phyloP scores from a whole-genome alignment of 768 basidiomycete species.

The Vararia minispora region DNA sequence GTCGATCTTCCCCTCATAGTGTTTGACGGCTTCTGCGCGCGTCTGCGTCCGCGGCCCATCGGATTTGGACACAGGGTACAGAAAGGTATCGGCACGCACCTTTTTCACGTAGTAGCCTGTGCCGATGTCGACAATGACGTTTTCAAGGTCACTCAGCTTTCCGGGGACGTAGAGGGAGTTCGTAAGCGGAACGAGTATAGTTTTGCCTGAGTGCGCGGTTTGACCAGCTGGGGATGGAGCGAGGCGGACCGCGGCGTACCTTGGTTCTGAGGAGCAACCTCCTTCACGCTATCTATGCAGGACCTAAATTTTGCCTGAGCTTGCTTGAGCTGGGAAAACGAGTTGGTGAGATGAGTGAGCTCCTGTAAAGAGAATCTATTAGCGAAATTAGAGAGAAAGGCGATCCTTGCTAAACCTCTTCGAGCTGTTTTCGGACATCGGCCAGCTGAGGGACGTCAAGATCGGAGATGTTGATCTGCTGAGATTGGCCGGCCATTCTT shows the following conservation, averaged over 20 bases:
- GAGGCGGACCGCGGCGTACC: constrained; percentile 23
- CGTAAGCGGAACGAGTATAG: constrained; percentile 84
- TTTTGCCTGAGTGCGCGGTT: constrained; percentile 47
- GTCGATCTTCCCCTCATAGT: constrained; percentile 74
- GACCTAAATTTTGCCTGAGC: constrained; percentile 88
- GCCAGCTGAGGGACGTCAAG: constrained; percentile 78
- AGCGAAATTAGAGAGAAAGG: constrained; percentile 3
- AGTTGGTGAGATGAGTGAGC: constrained; percentile 81
- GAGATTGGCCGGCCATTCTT: constrained; percentile 33
- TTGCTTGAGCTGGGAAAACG: constrained; percentile 85
- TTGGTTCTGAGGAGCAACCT: constrained; percentile 63
- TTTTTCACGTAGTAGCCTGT: constrained; percentile 97
- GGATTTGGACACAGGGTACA: neutral
- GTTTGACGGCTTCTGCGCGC: constrained; percentile 64
- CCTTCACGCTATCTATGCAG: constrained; percentile 70
- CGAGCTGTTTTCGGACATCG: constrained; percentile 85
- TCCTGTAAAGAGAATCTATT: constrained; percentile 52
- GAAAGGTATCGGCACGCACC: constrained; percentile 30
- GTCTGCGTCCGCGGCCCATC: constrained; percentile 39
- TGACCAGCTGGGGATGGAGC: neutral
- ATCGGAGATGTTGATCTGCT: constrained; percentile 72
- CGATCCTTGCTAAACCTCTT: constrained; percentile 46
- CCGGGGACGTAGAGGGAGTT: constrained; percentile 95
- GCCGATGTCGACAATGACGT: constrained; percentile 91
- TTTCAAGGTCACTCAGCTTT: constrained; percentile 67